A percentile compares a stretch with the other conserved stretches of the same genome.
These are phyloP conservation scores for Glomus cerebriforme DNA, from an alignment of 192 early-diverging fungal genomes.

Conservation along the genomic window DNA sequence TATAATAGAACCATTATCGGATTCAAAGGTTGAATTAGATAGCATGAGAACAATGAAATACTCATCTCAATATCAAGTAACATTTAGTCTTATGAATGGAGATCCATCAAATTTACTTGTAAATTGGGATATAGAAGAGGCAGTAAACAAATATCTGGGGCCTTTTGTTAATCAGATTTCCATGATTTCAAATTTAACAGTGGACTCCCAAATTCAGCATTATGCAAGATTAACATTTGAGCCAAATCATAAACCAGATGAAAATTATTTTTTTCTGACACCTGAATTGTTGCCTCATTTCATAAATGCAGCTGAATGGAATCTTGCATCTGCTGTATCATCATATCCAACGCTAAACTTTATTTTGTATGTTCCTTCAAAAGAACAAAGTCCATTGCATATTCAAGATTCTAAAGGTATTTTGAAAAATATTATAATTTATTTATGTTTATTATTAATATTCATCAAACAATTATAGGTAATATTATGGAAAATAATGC, in stretches of 20 bases:
- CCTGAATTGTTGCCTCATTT: slow-evolving; percentile 83
- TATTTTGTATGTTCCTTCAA: slow-evolving; percentile 81
- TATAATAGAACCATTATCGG: slow-evolving; percentile 1
- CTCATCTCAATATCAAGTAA: slow-evolving; percentile 80
- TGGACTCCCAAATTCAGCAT: slow-evolving; percentile 85
- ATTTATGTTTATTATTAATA: background rate
- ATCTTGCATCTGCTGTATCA: slow-evolving; percentile 85
- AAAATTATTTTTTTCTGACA: slow-evolving; percentile 58
- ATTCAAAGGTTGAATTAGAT: slow-evolving; percentile 40
- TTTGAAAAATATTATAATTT: background rate
- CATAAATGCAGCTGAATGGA: slow-evolving; percentile 97
- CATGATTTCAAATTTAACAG: slow-evolving; percentile 70
- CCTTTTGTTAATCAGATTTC: slow-evolving; percentile 75
- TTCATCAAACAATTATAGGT: slow-evolving; percentile 31
- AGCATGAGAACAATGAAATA: slow-evolving; percentile 82
- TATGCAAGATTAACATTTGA: slow-evolving; percentile 75
- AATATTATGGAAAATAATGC: slow-evolving; percentile 65
- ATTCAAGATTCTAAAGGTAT: slow-evolving; percentile 61
- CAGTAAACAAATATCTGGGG: slow-evolving; percentile 62
- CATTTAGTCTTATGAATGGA: slow-evolving; percentile 85
- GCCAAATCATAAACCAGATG: slow-evolving; percentile 54
- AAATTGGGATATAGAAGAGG: slow-evolving; percentile 83
- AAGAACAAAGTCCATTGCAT: slow-evolving; percentile 66
- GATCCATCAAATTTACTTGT: slow-evolving; percentile 68
- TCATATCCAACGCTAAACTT: slow-evolving; percentile 85